Evolutionary conservation across 192 early-diverging fungal species (phyloP), one percentile per base, ranked within the genome.

Genomic region (Radiomyces spectabilis): DNA sequence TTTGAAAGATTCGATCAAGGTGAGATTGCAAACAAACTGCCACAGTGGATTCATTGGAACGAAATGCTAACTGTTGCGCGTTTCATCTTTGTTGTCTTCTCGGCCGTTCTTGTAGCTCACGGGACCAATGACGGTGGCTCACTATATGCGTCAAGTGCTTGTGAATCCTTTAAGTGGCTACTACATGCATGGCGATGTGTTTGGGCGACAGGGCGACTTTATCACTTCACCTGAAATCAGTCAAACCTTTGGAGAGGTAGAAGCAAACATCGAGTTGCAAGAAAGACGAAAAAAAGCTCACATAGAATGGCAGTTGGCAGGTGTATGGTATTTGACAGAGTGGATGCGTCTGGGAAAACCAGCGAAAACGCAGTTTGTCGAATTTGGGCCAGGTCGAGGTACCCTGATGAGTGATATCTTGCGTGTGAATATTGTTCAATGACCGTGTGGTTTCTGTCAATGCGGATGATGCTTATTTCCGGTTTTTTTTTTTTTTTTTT

Each of bases 181-280:
- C 69, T 98, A 98, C 69, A 95, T 89, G 76, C 75, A 80, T 42
- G 82, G 85, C 1, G 88, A 95, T 59, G 89, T 94, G 8, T 91
- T 99, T 76, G 96, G 96, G 15, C 56, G 61, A 9, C 49, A 87
- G 49, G 94, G 94, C 12, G 96, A 99, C 57, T 99, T 99, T 74
- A 84, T 85, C 15, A 99, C 96, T 4, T 92, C 90, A 7, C 96
- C 96, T 3, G 96, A 99, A 66, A 93, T 99, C 63, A 88, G 85
- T 62, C 94, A 98, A 74, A 89, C 96, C 83, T 98, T 96, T 86
- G 94, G 96, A 29, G 95, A 95, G 69, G 85, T 87, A 68, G 37
- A 41, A 16, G n/a, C 0, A 19, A 55, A 13, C 2, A n/a, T n/a
- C n/a, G n/a, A n/a, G n/a, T n/a, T n/a, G n/a, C n/a, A n/a, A n/a